Conservation (phyloP, 2,329 filamentous ascomycete species). For the Fusarium sp. region DNA sequence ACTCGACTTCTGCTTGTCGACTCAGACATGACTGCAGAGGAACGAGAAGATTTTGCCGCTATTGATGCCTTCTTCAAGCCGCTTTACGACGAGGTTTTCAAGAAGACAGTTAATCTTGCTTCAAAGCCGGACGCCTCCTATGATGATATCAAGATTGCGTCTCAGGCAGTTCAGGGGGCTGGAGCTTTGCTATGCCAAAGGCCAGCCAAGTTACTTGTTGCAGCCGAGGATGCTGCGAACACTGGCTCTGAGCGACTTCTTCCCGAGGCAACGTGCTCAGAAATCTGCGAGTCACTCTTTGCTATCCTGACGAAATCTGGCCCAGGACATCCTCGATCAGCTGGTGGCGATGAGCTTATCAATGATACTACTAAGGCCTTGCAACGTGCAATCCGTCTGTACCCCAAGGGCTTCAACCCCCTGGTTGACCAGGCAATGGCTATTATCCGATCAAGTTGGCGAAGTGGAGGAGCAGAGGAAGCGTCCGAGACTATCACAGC, state of each 20-base stretch:
- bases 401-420: slow-evolving; percentile 49
- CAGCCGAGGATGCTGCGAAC: neutral
- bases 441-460: slow-evolving; percentile 41
- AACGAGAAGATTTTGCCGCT: slow-evolving; percentile 50
- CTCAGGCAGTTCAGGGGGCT: slow-evolving; percentile 58
- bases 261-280: slow-evolving; percentile 47
- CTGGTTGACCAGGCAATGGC: slow-evolving; percentile 45
- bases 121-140: slow-evolving; percentile 42
- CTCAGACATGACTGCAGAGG: slow-evolving; percentile 47
- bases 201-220: slow-evolving; percentile 33
- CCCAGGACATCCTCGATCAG: slow-evolving; percentile 27
- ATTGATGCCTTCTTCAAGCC: slow-evolving; percentile 52
- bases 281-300: slow-evolving; percentile 53
- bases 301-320: slow-evolving; percentile 42
- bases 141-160: slow-evolving; percentile 54
- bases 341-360: slow-evolving; percentile 49
- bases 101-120: slow-evolving; percentile 48
- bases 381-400: slow-evolving; percentile 51
- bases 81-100: slow-evolving; percentile 57
- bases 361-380: slow-evolving; percentile 56
- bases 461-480: slow-evolving; percentile 25
- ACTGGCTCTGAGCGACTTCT: slow-evolving; percentile 45
- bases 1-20: slow-evolving; percentile 55
- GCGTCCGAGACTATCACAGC: slow-evolving; percentile 45
- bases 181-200: slow-evolving; percentile 58